Conservation (phyloP, 2,329 filamentous ascomycete species). For the Magnaporthiopsis poae region DNA sequence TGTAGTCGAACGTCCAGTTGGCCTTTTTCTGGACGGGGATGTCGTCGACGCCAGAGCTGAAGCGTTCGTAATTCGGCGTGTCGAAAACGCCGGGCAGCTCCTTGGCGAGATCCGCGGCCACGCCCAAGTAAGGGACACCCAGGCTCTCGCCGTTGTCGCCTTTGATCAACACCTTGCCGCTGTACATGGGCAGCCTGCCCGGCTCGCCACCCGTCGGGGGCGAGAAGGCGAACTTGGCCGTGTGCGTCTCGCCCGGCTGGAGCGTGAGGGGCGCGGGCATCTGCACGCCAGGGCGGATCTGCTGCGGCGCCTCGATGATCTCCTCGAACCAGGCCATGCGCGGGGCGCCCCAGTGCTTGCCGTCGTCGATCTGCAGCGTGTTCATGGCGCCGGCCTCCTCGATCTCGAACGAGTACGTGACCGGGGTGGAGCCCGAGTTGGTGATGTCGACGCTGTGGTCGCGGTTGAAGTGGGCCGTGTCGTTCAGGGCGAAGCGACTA, state of each 20-base stretch:
- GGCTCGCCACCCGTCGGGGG: constrained; percentile 16
- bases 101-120: not conserved
- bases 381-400: constrained; percentile 27
- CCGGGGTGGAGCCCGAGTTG: constrained; percentile 25
- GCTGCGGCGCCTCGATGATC: constrained; percentile 10
- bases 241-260: constrained; percentile 17
- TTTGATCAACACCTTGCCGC: constrained; percentile 23
- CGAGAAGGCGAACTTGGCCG: constrained; percentile 18
- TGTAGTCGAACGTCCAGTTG: constrained; percentile 17
- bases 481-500: constrained; percentile 35
- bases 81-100: not conserved
- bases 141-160: constrained; percentile 23
- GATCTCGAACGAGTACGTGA: constrained; percentile 24
- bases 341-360: constrained; percentile 9
- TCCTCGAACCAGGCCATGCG: constrained; percentile 9
- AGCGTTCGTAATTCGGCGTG: not conserved
- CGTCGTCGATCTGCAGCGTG: constrained; percentile 14
- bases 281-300: constrained; percentile 11
- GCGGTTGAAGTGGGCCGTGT: constrained; percentile 29
- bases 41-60: not conserved
- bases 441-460: constrained; percentile 23
- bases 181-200: constrained; percentile 23
- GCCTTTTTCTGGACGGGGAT: not conserved
- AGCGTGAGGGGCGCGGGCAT: constrained; percentile 15
- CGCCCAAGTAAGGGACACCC: constrained; percentile 23